These are phyloP conservation scores for Thielaviopsis euricoi DNA, from an alignment of 2,329 filamentous ascomycete genomes.

Conservation along the genomic window DNA sequence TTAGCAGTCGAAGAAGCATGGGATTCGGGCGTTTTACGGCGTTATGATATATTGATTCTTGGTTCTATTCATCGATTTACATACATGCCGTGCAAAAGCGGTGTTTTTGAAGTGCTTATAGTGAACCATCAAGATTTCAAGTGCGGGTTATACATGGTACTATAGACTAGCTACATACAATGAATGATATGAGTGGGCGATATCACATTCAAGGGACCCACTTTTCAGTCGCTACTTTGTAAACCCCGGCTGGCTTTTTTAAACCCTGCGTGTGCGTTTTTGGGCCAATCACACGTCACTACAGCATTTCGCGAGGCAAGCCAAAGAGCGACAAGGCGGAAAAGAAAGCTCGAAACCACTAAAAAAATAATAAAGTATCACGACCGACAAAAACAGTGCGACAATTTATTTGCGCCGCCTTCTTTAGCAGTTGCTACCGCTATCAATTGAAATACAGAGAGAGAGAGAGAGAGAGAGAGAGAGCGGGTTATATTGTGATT, in stretches of 20 bases:
- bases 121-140: too few species aligned
- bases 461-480: too few species aligned
- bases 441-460: too few species aligned
- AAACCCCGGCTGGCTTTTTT: neutral
- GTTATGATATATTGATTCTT: conserved; percentile 2
- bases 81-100: too few species aligned
- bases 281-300: neutral
- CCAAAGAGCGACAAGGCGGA: neutral
- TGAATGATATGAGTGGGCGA: too few species aligned
- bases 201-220: too few species aligned
- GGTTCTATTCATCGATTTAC: neutral
- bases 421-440: too few species aligned
- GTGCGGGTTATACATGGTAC: too few species aligned
- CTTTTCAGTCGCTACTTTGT: neutral
- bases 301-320: neutral
- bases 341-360: neutral
- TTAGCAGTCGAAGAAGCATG: neutral
- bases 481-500: too few species aligned
- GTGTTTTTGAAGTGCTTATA: too few species aligned
- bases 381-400: too few species aligned
- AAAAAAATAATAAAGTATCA: neutral
- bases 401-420: neutral
- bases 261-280: neutral
- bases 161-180: too few species aligned
- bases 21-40: conserved; percentile 9